Evolutionary conservation across 805 yeast species (phyloP), one percentile per base, ranked within the genome.

Genomic region (Pichia nakasei): DNA sequence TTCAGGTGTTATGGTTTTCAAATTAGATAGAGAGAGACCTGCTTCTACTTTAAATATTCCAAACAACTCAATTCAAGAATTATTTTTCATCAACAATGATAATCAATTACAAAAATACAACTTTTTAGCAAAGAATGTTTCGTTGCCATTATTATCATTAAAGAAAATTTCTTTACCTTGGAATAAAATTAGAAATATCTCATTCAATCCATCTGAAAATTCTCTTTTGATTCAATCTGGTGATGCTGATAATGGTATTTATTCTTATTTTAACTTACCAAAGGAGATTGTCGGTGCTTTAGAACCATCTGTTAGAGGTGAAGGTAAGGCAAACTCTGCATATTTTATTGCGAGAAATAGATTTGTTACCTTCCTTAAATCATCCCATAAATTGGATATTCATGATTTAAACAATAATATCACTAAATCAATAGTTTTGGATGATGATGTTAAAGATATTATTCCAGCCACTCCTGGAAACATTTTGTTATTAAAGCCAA

Each of bases 1-100:
- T 65, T 75, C 88, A 15, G 99, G 99, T 63, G 94, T 88, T 26
- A 89, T 89, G 95, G 95, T 93, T 40, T 94, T 93, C 76, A 93
- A 93, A 68, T 74, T 93, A 48, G 96, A 87, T 63, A 84, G 97
- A 62, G 99, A 93, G 71, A 81, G 98, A 64, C 97, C 98, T 13
- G 95, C 96, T n/a, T 44, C 48, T 13, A 41, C 45, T 31, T 26
- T 41, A 6, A 76, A 77, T 55, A 64, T 85, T 5, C 57, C 78
- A 29, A 75, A 72, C 66, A 93, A 85, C 60, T 27, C 32, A 27
- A 27, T 27, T 27, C 32, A 27, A 27, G 79, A 75, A 55, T 64
- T 93, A 54, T 76, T 75, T 49, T 91, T 75, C 58, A 78, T 88
- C 55, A 87, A 86, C 64, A 74, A 77, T 48, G 95, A 87, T 60